These are phyloP conservation scores for Boletus sp. DNA, from an alignment of 768 basidiomycete species.

Conservation along the genomic window DNA sequence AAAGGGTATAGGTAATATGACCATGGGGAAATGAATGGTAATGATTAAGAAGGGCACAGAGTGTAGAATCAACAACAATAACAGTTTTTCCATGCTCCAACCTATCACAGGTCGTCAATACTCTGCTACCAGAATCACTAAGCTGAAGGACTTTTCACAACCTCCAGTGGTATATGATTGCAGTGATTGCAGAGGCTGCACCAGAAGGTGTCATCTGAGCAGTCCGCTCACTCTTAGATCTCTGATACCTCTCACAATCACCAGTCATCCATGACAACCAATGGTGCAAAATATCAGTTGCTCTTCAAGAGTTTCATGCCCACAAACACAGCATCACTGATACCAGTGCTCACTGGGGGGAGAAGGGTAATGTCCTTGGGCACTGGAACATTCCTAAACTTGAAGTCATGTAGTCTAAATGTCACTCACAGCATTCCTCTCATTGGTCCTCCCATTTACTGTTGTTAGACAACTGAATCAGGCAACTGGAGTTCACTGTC, in stretches of 20 bases:
- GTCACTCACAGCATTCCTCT: too few species aligned
- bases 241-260: not conserved
- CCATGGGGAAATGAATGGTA: too few species aligned
- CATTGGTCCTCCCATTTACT: too few species aligned
- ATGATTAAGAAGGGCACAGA: too few species aligned
- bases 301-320: not conserved
- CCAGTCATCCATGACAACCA: not conserved
- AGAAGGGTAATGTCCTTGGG: conserved; percentile 23
- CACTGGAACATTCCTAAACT: conserved; percentile 41
- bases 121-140: not conserved
- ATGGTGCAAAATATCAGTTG: not conserved
- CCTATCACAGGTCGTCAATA: not conserved
- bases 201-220: not conserved
- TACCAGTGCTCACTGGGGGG: conserved; percentile 12
- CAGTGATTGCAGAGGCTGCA: not conserved
- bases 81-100: not conserved
- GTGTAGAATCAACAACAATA: too few species aligned
- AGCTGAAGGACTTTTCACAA: not conserved
- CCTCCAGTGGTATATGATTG: not conserved
- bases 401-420: too few species aligned
- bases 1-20: too few species aligned
- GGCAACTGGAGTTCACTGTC: too few species aligned
- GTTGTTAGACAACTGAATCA: too few species aligned
- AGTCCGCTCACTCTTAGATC: not conserved
- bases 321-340: not conserved